phyloP scores from a whole-genome alignment of 768 basidiomycete genomes.

The Daedaleopsis nitida region DNA sequence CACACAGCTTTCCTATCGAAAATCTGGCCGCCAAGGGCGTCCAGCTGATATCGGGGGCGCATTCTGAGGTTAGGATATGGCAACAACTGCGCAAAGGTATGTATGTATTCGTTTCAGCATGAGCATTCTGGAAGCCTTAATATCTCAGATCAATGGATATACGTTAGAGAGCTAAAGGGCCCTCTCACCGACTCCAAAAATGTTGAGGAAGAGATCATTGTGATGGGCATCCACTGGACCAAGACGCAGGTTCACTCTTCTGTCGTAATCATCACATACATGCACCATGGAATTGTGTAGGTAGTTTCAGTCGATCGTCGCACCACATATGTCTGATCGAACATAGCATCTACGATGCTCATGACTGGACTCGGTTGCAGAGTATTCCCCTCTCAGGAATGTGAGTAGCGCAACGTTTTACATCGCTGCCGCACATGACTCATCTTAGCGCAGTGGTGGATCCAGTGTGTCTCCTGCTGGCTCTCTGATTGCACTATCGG shows the following conservation, averaged over 20 bases:
- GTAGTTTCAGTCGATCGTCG: not conserved
- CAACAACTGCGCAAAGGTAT: not conserved
- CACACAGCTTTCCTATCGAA: slow-evolving; percentile 1
- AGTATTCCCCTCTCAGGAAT: not conserved
- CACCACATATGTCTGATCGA: not conserved
- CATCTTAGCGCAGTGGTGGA: not conserved
- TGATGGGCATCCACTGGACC: slow-evolving; percentile 5
- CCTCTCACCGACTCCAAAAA: not conserved
- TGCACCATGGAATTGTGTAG: slow-evolving; percentile 1
- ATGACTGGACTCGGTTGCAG: not conserved
- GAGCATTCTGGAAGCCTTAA: not conserved
- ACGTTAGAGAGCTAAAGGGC: not conserved
- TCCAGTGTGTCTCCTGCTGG: not conserved
- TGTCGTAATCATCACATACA: not conserved
- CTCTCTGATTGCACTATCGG: not conserved
- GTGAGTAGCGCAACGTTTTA: not conserved
- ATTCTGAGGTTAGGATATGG: not conserved
- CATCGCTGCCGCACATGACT: not conserved
- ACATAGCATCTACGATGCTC: not conserved
- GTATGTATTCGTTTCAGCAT: not conserved
- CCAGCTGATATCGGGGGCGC: not conserved
- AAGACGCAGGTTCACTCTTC: not conserved
- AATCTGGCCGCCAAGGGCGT: not conserved
- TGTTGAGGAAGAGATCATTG: not conserved
- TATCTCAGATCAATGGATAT: not conserved